phyloP scores from a whole-genome alignment of 208 protist genomes.

The Crithidia brevicula region DNA sequence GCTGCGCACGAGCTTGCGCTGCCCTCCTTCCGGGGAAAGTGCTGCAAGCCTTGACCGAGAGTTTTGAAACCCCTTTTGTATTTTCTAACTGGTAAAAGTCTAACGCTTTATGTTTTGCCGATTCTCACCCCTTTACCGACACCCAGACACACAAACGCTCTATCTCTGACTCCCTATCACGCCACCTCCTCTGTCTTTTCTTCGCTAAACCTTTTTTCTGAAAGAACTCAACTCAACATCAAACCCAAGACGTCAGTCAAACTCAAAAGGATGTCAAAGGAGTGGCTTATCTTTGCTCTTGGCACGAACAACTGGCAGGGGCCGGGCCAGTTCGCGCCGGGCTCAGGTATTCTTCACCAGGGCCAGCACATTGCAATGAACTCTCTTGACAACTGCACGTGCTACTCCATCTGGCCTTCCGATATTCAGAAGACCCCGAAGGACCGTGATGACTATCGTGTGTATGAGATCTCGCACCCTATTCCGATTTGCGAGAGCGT shows the following conservation, averaged over 20 bases:
- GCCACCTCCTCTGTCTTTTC: constrained; percentile 8
- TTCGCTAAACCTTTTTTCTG: neutral
- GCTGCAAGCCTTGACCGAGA: no score
- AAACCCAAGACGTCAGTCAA: constrained; percentile 21
- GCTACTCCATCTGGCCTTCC: constrained; percentile 82
- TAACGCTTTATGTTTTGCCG: no score
- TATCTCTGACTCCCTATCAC: no score
- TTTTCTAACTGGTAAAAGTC: no score
- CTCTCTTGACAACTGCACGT: constrained; percentile 42
- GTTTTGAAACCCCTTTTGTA: no score
- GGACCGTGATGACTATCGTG: constrained; percentile 67
- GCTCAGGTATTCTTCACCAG: constrained; percentile 81
- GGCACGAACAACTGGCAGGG: constrained; percentile 86
- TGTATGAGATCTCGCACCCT: constrained; percentile 74
- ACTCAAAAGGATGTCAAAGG: constrained; percentile 38
- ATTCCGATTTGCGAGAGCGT: constrained; percentile 85
- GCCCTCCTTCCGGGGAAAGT: no score
- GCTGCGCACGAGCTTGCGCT: no score
- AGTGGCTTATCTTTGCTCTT: constrained; percentile 77
- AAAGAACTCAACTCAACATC: constrained; percentile 1
- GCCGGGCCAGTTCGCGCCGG: constrained; percentile 69
- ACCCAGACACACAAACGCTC: no score
- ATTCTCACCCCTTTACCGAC: no score
- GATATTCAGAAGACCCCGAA: constrained; percentile 64
- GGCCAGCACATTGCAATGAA: constrained; percentile 77